phyloP scores from a whole-genome alignment of 176 grass and related monocot genomes.

The Melocanna baccifera region DNA sequence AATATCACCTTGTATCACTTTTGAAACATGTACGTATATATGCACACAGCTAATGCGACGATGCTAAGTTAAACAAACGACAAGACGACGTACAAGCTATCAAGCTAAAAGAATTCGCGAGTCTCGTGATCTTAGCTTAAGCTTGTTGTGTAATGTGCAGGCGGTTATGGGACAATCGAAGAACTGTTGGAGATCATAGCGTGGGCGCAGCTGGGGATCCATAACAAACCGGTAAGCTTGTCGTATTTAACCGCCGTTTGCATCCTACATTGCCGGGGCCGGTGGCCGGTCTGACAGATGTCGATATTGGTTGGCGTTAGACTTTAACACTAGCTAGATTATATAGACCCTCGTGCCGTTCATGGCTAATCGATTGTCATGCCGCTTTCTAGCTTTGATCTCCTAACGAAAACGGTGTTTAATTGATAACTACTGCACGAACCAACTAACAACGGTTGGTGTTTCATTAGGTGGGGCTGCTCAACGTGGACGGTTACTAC shows the following conservation, averaged over 20 bases:
- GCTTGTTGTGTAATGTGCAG: conserved; percentile 24
- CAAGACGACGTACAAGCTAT: not conserved
- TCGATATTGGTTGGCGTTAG: not conserved
- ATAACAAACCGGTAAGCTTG: conserved; percentile 76
- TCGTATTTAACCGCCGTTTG: conserved; percentile 44
- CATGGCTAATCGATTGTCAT: not conserved
- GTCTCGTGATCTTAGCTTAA: not conserved
- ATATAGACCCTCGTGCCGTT: not conserved
- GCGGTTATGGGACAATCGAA: conserved; percentile 95
- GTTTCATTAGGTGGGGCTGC: conserved; percentile 63
- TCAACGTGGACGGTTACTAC: conserved; percentile 96
- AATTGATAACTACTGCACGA: not conserved
- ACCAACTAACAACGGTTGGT: conserved; percentile 8
- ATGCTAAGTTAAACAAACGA: not conserved
- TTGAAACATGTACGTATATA: not conserved
- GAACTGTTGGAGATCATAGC: conserved; percentile 95
- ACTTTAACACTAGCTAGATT: not conserved
- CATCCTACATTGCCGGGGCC: not conserved
- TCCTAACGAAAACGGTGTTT: not conserved
- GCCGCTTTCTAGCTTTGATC: not conserved
- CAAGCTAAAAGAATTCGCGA: not conserved
- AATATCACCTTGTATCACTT: not conserved
- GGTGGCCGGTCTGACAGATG: not conserved
- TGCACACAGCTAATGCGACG: not conserved
- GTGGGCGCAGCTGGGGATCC: conserved; percentile 92